Evolutionary conservation across 768 basidiomycete genomes (phyloP).

Genomic region (Lactifluus rugatus): DNA sequence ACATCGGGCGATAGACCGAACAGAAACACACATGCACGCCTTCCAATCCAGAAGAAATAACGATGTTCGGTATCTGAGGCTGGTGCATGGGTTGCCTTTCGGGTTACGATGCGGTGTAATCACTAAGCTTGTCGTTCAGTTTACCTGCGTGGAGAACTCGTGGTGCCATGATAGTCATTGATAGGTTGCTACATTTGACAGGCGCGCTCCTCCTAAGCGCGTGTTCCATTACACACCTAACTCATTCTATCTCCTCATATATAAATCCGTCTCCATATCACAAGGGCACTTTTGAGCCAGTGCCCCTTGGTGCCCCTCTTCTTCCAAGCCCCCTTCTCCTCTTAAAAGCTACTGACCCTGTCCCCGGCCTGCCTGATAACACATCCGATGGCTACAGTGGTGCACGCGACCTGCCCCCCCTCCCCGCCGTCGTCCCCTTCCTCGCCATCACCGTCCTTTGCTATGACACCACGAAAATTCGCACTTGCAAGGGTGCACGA

Average conservation of each 20-base stretch:
- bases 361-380: not conserved
- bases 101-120: not conserved
- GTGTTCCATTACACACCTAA: not conserved
- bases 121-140: not conserved
- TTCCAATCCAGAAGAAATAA: too few relatives aligned
- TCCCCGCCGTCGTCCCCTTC: not conserved
- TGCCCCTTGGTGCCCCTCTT: not conserved
- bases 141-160: not conserved
- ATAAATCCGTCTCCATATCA: not conserved
- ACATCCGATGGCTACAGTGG: not conserved
- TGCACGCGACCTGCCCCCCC: slow-evolving; percentile 4
- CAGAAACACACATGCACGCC: too few relatives aligned
- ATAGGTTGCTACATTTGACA: not conserved
- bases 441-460: not conserved
- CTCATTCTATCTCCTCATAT: not conserved
- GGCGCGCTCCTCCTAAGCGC: not conserved
- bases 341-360: not conserved
- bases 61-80: too few relatives aligned
- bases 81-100: too few relatives aligned
- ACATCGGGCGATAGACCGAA: not conserved
- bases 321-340: not conserved
- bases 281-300: not conserved
- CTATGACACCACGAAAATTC: slow-evolving; percentile 6
- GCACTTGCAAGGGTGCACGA: slow-evolving; percentile 20
- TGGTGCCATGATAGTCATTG: not conserved